Evolutionary conservation across 306 rosid genomes (phyloP).

Genomic region (Delonix regia): DNA sequence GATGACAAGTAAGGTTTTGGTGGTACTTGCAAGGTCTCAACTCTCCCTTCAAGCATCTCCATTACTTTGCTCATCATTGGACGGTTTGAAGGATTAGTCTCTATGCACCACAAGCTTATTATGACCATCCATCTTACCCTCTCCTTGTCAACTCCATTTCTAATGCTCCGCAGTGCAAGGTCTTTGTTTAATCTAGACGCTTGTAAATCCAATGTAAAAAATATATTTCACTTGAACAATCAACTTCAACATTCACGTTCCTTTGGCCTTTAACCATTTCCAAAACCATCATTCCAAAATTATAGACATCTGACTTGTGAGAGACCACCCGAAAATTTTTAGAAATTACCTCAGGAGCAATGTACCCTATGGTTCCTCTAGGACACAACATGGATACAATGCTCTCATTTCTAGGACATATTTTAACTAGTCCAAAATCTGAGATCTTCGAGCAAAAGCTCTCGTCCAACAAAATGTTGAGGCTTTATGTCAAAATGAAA

Average conservation of each 20-base stretch:
- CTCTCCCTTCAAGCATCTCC: conserved; percentile 47
- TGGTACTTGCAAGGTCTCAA: conserved; percentile 28
- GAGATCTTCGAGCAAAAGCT: conserved; percentile 35
- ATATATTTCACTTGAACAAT: no score
- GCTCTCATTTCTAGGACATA: conserved; percentile 27
- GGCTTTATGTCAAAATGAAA: conserved; percentile 51
- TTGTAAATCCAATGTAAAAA: no score
- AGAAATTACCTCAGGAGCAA: conserved; percentile 19
- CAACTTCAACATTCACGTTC: no score
- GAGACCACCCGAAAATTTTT: conserved; percentile 24
- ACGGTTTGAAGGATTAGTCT: background rate
- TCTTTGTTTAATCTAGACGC: no score
- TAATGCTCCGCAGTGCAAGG: conserved; percentile 4
- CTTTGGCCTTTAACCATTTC: no score
- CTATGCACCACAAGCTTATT: conserved; percentile 23
- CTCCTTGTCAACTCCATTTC: conserved; percentile 20
- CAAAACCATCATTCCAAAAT: no score
- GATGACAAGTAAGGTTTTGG: conserved; percentile 45
- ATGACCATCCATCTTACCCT: conserved; percentile 39
- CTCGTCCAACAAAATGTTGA: conserved; percentile 37
- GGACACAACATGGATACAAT: conserved; percentile 25
- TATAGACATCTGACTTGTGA: no score
- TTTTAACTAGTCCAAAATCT: conserved; percentile 47
- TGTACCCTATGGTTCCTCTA: conserved; percentile 44
- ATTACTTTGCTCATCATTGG: conserved; percentile 37